Percentiles rank a stretch among this genome's conserved stretches.
phyloP scores from a whole-genome alignment of 257 asterid genomes.

The Solanum bulbocastanum region DNA sequence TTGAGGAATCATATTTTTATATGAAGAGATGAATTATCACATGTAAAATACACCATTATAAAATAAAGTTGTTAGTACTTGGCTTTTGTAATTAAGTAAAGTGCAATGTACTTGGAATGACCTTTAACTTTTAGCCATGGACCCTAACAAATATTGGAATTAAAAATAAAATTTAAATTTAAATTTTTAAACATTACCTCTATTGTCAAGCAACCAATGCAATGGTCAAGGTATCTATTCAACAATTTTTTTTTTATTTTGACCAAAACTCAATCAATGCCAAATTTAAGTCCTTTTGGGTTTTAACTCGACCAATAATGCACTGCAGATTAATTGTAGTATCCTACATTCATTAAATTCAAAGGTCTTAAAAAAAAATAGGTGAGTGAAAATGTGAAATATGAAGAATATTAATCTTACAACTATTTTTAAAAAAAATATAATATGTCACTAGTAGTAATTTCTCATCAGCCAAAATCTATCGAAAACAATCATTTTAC shows the following conservation, averaged over 20 bases:
- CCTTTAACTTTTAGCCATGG: neutral
- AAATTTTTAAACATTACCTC: neutral
- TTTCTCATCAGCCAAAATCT: neutral
- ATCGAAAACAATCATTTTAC: neutral
- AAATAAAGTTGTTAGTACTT: neutral
- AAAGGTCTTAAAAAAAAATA: neutral
- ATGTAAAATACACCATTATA: neutral
- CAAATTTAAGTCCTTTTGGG: neutral
- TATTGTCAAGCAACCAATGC: neutral
- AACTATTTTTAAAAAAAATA: rapidly evolving
- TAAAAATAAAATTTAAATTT: neutral
- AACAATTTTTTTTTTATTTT: neutral
- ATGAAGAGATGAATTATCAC: neutral
- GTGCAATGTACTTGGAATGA: neutral
- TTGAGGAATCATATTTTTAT: neutral
- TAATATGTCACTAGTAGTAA: neutral
- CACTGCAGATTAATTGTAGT: neutral
- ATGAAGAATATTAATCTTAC: neutral
- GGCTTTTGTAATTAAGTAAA: neutral
- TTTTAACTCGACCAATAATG: neutral
- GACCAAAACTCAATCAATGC: neutral
- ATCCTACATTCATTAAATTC: neutral
- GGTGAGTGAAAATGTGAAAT: neutral
- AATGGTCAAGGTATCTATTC: neutral
- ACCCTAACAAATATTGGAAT: neutral